Base-by-base conservation (phyloP, 352 stramenopile genomes). In the Phytophthora pisi region DNA sequence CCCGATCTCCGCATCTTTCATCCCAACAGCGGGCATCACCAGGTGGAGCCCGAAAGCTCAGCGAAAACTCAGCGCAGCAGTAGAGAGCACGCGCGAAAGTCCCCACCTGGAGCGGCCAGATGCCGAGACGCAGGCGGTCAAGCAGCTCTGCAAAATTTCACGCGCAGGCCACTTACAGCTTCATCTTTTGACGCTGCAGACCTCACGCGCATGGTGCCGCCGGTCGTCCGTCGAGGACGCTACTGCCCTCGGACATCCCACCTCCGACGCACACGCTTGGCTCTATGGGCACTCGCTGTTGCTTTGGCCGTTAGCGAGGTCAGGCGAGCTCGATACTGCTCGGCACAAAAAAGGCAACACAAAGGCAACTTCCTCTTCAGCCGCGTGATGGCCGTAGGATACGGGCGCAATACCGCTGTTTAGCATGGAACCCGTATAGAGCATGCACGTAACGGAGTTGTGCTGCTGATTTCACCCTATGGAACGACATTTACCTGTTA, bases 1-100 rank as follows among this genome's bases (percentile, higher is more conserved):
- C 24, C 31, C 34, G 24, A 61, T 72, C 62, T 68, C 63, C 56
- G 57, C 63, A 72, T 65, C 63, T 68, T 68, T 68, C 57, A 58
- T 63, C 47, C 18, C 45, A 70, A 36, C 31, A 53, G 61, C 51
- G 38, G 56, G 46, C 69, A 58, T 36, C n/a, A 51, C 52, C 61
- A 70, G 50, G 42, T 70, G 66, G 53, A 51, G 61, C 49, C 28
- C 20, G 36, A 42, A 42, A 42, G 13, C 36, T 59, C 42, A 67
- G 52, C 20, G 36, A 42, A 42, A 42, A n/a, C 36, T 59, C 42
- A 67, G 52, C 18, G 9, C 45, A 26, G 4, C 45, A 51, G 20
- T 51, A 71, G 64, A 71, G 57, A 66, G 52, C 50, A 38, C 11
- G 36, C 26, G 52, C 54, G 40, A 26, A 57, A 8, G 30, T 4